A percentile compares a stretch with the other conserved stretches of the same genome.
phyloP scores from a whole-genome alignment of 192 early-diverging fungal genomes.

The Coemansia sp. region DNA sequence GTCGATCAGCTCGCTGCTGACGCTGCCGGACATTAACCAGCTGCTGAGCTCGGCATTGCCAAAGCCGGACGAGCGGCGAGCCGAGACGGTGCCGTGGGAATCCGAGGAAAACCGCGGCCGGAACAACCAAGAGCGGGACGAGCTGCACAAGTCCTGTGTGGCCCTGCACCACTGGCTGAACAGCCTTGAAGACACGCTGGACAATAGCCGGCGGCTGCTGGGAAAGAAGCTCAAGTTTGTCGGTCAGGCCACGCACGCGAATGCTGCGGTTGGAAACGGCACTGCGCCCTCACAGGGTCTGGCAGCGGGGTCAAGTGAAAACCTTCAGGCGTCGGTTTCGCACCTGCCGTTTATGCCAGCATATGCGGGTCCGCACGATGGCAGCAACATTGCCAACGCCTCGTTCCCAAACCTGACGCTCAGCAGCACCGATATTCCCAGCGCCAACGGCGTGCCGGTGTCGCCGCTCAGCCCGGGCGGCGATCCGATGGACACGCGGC shows the following conservation, averaged over 20 bases:
- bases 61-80: conserved; percentile 12
- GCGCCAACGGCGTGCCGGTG: conserved; percentile 13
- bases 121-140: conserved; percentile 27
- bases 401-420: conserved; percentile 38
- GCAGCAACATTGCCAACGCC: conserved; percentile 12
- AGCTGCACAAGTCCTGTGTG: conserved; percentile 46
- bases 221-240: conserved; percentile 50
- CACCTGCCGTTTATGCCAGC: conserved; percentile 25
- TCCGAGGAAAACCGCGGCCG: conserved; percentile 20
- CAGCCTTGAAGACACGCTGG: conserved; percentile 43
- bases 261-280: neutral
- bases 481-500: conserved; percentile 11
- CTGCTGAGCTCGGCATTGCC: conserved; percentile 13
- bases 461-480: conserved; percentile 42
- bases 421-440: conserved; percentile 30
- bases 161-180: conserved; percentile 51
- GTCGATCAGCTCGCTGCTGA: conserved; percentile 29
- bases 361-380: conserved; percentile 8
- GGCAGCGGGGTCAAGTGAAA: conserved; percentile 32
- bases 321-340: conserved; percentile 25
- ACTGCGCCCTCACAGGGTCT: conserved; percentile 11
- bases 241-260: conserved; percentile 1
- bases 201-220: conserved; percentile 40
- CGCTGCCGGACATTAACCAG: conserved; percentile 28
- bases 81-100: conserved; percentile 47